Evolutionary conservation across 2,329 filamentous ascomycete genomes (phyloP).

Genomic region (Diaporthe vaccinii): DNA sequence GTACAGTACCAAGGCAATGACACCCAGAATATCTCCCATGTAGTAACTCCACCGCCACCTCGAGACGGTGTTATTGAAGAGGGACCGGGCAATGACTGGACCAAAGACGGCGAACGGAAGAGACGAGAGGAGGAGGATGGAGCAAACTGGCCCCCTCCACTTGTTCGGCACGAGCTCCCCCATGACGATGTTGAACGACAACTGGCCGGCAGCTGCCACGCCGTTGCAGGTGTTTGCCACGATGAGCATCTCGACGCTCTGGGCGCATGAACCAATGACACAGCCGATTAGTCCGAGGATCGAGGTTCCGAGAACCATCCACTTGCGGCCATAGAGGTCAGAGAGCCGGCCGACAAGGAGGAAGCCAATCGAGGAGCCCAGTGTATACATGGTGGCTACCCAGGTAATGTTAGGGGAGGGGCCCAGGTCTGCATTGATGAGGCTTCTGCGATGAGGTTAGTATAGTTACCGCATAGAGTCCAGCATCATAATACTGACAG

Average conservation of each 20-base stretch:
- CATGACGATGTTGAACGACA: slow-evolving; percentile 57
- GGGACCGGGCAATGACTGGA: slow-evolving; percentile 60
- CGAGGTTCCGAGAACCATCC: slow-evolving; percentile 53
- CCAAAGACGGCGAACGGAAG: slow-evolving; percentile 59
- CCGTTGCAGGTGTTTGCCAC: slow-evolving; percentile 55
- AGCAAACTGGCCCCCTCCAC: slow-evolving; percentile 53
- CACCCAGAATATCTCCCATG: slow-evolving; percentile 7
- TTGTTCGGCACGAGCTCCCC: slow-evolving; percentile 60
- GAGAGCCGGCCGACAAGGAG: slow-evolving; percentile 58
- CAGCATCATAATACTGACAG: background rate
- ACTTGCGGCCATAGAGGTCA: slow-evolving; percentile 59
- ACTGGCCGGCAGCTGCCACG: slow-evolving; percentile 55
- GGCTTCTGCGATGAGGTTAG: slow-evolving; percentile 8
- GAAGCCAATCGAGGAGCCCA: slow-evolving; percentile 55
- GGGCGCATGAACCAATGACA: slow-evolving; percentile 53
- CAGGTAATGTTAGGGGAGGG: slow-evolving; percentile 13
- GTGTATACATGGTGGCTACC: slow-evolving; percentile 43
- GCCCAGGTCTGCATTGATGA: slow-evolving; percentile 5
- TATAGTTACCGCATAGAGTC: background rate
- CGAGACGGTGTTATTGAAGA: background rate
- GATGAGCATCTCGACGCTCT: slow-evolving; percentile 54
- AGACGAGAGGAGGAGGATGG: slow-evolving; percentile 55
- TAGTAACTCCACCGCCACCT: slow-evolving; percentile 14
- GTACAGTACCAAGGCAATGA: slow-evolving; percentile 55
- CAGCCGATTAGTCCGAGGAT: slow-evolving; percentile 54